These are phyloP conservation scores for Bisporella sp. DNA, from an alignment of 2,329 filamentous ascomycete species.

Conservation along the genomic window DNA sequence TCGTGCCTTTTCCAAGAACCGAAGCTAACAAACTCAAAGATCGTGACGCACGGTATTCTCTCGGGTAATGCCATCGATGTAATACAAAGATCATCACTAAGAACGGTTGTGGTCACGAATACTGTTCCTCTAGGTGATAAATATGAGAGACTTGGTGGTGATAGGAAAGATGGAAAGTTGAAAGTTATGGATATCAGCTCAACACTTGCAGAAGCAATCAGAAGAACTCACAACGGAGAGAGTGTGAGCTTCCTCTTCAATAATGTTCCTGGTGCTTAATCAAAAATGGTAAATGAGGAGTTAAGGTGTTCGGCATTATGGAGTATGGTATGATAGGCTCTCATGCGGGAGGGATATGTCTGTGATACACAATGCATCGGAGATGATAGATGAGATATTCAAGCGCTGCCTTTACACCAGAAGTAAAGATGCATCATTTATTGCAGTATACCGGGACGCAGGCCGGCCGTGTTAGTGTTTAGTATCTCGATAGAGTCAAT, in stretches of 20 bases:
- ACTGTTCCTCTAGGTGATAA: slow-evolving; percentile 78
- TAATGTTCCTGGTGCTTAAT: slow-evolving; percentile 48
- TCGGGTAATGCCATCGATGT: slow-evolving; percentile 77
- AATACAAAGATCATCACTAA: slow-evolving; percentile 65
- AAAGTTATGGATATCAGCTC: slow-evolving; percentile 89
- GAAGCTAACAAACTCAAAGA: slow-evolving; percentile 29
- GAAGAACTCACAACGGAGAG: slow-evolving; percentile 62
- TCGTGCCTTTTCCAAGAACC: background rate
- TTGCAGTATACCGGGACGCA: too few species aligned
- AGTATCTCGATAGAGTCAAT: too few species aligned
- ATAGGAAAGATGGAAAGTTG: slow-evolving; percentile 43
- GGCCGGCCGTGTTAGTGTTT: too few species aligned
- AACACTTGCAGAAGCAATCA: slow-evolving; percentile 67
- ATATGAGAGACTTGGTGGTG: slow-evolving; percentile 59
- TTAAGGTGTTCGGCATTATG: too few species aligned
- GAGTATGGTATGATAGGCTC: too few species aligned
- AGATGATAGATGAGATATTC: too few species aligned
- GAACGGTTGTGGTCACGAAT: slow-evolving; percentile 82
- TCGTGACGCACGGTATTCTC: slow-evolving; percentile 91
- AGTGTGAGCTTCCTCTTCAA: slow-evolving; percentile 63
- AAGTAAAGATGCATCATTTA: too few species aligned
- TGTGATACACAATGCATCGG: too few species aligned
- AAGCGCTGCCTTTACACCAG: too few species aligned
- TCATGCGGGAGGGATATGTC: too few species aligned
- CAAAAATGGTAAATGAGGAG: too few species aligned